A percentile compares a stretch with the other conserved stretches of the same genome.
These are phyloP conservation scores for Lanmaoa pseudosensibilis DNA, from an alignment of 768 basidiomycete genomes.

Conservation along the genomic window DNA sequence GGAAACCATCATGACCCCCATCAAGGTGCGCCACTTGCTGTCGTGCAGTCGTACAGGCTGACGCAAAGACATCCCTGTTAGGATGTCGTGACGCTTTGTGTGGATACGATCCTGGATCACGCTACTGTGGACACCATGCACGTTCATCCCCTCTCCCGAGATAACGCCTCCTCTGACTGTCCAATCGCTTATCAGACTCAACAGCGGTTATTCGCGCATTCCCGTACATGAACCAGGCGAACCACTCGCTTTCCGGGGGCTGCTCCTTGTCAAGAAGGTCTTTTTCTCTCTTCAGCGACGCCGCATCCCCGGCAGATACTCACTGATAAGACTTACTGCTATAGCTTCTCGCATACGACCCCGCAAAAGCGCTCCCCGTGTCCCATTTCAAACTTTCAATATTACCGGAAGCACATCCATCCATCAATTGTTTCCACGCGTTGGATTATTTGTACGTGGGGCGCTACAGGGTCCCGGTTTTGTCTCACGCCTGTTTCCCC, in stretches of 20 bases:
- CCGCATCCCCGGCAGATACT: not conserved
- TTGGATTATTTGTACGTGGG: conserved; percentile 80
- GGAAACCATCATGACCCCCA: conserved; percentile 79
- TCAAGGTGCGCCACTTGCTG: conserved; percentile 44
- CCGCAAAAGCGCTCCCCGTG: conserved; percentile 71
- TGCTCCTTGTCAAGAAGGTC: conserved; percentile 83
- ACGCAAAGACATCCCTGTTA: conserved; percentile 22
- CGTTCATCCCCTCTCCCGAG: conserved; percentile 21
- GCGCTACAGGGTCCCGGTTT: not conserved
- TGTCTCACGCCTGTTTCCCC: not conserved
- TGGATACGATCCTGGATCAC: conserved; percentile 79
- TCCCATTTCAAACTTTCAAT: conserved; percentile 76
- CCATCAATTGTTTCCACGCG: conserved; percentile 93
- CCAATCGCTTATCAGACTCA: conserved; percentile 42
- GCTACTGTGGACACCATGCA: conserved; percentile 75
- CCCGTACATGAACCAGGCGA: conserved; percentile 79
- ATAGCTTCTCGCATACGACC: conserved; percentile 87
- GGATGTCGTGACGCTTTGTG: conserved; percentile 81
- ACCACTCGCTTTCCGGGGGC: conserved; percentile 70
- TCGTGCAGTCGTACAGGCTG: not conserved
- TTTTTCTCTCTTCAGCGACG: conserved; percentile 1
- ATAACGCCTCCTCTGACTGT: conserved; percentile 2
- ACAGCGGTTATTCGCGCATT: conserved; percentile 90
- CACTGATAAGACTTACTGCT: not conserved
- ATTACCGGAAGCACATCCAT: conserved; percentile 84